A percentile compares a stretch with the other conserved stretches of the same genome.
These are phyloP conservation scores for Mrakia blollopis DNA, from an alignment of 768 basidiomycete genomes.

Conservation along the genomic window DNA sequence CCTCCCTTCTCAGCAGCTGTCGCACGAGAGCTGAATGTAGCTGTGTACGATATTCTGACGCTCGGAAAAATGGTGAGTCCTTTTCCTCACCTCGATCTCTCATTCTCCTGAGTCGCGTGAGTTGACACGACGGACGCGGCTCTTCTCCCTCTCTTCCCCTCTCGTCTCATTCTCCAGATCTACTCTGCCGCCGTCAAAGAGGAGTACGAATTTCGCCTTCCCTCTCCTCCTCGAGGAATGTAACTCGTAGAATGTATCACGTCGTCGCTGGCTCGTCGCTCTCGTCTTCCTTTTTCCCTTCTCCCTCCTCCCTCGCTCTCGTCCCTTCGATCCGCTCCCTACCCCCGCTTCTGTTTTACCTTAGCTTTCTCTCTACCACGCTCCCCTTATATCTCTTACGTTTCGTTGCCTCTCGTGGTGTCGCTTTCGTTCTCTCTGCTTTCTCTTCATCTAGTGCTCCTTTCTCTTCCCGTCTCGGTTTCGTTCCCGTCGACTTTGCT, in stretches of 20 bases:
- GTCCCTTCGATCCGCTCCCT: too few relatives aligned
- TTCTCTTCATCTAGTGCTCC: not conserved
- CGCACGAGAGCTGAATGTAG: conserved; percentile 9
- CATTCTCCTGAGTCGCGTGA: not conserved
- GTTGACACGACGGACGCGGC: too few relatives aligned
- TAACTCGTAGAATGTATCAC: not conserved
- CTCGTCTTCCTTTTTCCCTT: not conserved
- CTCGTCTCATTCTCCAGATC: not conserved
- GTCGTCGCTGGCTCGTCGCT: not conserved
- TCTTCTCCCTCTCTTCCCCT: not conserved
- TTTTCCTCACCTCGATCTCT: not conserved
- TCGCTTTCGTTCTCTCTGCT: not conserved
- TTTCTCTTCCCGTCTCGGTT: not conserved
- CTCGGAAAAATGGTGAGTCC: conserved; percentile 9
- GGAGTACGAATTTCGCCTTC: not conserved
- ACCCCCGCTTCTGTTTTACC: too few relatives aligned
- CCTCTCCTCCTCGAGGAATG: conserved; percentile 15
- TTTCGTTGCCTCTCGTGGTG: not conserved
- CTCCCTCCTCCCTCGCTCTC: not conserved
- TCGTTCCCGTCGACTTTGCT: not conserved
- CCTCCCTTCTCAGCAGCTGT: conserved; percentile 7
- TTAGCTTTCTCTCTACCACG: too few relatives aligned
- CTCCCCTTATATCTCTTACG: too few relatives aligned
- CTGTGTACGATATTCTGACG: conserved; percentile 17
- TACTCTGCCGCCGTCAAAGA: conserved; percentile 14